Base-by-base conservation (phyloP, 164 flowering plant species). In the Tetrastigma voinierianum region DNA sequence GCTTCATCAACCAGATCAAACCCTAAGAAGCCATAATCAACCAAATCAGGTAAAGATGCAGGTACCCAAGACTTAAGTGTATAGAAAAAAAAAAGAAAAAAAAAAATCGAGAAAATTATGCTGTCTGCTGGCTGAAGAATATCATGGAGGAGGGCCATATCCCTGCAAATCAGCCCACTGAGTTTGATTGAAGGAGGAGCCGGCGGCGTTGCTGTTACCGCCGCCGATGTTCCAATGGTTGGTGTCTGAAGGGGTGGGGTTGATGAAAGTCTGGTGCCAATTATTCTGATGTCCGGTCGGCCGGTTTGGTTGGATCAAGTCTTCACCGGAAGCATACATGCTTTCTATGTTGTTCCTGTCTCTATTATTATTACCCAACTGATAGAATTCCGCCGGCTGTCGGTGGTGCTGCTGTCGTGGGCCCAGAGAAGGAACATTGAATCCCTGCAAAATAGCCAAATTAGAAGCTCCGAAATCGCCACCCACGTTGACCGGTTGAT, bases 121-220 rank as follows among this genome's bases (percentile, higher is more conserved):
- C 40, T 3, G 11, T 40, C 20, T 62, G 62, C 46, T 67, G 47
- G 67, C 54, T 44, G 64, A 64, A 46, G 71, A 64, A 48, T 60
- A 62, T 59, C 69, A 67, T 40, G 69, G 70, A 40, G 73, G 68
- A 68, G 73, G 56, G 21, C 70, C 78, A 74, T 58, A 77, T 59
- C 79, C 78, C 54, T 75, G 56, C 19, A 70, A 67, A 78, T 81
- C 78, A 70, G 71, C 65, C 82, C 78, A 74, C 44, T 72, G 72
- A 52, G 46, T 58, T 66, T 76, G 73, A 49, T 66, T 69, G 79
- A 58, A 61, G 71, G 7, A 45, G 11, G 71, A 57, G 18, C 58
- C 64, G 51, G 24, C 7, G 12, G 40, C 20, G 52, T 25, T 48
- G 58, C 25, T 56, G 43, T 9, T 49, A 57, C 8, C 59, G 55